phyloP scores from a whole-genome alignment of 2,329 filamentous ascomycete genomes.

The Clarireedia hainanense region DNA sequence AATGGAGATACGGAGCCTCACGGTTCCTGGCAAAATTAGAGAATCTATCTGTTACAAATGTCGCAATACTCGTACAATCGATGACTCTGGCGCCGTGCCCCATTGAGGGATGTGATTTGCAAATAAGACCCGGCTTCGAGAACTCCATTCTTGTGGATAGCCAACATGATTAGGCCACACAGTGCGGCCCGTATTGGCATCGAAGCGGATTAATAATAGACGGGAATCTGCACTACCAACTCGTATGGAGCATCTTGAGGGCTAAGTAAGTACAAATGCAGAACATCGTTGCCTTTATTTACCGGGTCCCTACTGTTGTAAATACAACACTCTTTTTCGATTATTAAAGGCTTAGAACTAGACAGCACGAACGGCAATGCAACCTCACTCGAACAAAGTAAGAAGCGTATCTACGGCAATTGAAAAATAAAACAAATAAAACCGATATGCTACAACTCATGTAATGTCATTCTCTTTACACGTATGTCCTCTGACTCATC shows the following conservation, averaged over 20 bases:
- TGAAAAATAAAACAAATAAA: too few relatives aligned
- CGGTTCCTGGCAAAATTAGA: not conserved
- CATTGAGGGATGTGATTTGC: not conserved
- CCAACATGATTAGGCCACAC: too few relatives aligned
- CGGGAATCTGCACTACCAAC: not conserved
- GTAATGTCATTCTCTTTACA: too few relatives aligned
- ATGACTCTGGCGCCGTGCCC: not conserved
- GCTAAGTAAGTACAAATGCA: not conserved
- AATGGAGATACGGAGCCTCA: not conserved
- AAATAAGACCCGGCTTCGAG: not conserved
- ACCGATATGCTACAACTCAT: too few relatives aligned
- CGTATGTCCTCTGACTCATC: not conserved
- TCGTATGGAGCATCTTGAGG: not conserved
- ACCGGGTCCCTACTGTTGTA: too few relatives aligned
- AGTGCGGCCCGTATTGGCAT: not conserved
- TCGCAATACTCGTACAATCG: not conserved
- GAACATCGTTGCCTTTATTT: not conserved
- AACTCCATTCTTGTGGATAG: not conserved
- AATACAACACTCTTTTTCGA: not conserved
- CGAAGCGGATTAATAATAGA: not conserved
- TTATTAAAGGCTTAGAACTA: not conserved
- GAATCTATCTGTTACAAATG: not conserved
- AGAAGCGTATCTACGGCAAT: not conserved
- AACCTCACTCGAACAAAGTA: not conserved
- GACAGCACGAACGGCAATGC: too few relatives aligned